These are phyloP conservation scores for Dendrocalamus sinicus DNA, from an alignment of 176 grass and related monocot species.

Conservation along the genomic window DNA sequence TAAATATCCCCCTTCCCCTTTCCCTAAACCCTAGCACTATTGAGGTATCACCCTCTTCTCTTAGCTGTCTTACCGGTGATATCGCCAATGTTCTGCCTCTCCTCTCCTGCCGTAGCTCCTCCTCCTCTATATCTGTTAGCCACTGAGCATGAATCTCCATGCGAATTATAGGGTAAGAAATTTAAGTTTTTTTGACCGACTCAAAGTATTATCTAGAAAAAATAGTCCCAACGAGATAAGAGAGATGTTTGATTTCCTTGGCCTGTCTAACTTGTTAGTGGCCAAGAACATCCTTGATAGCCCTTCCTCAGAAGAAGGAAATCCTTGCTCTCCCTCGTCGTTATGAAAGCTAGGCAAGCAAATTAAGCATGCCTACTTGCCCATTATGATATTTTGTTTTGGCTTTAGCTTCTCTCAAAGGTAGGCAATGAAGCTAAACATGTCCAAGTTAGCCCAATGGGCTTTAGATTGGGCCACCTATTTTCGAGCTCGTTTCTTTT, in stretches of 20 bases:
- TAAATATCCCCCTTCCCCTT: not conserved
- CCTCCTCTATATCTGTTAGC: too few relatives aligned
- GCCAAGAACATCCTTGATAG: too few relatives aligned
- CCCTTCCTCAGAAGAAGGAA: not conserved
- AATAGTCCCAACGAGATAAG: not conserved
- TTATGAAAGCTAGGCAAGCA: not conserved
- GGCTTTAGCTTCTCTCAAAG: too few relatives aligned
- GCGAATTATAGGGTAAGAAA: not conserved
- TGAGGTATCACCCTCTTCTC: not conserved
- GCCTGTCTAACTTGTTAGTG: not conserved
- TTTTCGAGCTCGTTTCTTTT: too few relatives aligned
- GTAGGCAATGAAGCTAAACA: too few relatives aligned
- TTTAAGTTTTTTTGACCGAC: not conserved
- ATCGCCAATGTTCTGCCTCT: not conserved
- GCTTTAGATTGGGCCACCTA: too few relatives aligned
- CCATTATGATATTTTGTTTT: too few relatives aligned
- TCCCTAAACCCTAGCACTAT: not conserved
- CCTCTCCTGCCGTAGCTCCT: not conserved
- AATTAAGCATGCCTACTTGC: too few relatives aligned
- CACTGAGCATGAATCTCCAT: not conserved
- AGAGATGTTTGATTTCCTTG: not conserved
- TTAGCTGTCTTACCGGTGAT: rapidly evolving
- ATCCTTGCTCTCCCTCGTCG: not conserved
- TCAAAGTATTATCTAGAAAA: not conserved
- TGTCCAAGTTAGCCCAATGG: too few relatives aligned